phyloP scores from a whole-genome alignment of 2,329 filamentous ascomycete species.

The Pestalotiopsis sp. region DNA sequence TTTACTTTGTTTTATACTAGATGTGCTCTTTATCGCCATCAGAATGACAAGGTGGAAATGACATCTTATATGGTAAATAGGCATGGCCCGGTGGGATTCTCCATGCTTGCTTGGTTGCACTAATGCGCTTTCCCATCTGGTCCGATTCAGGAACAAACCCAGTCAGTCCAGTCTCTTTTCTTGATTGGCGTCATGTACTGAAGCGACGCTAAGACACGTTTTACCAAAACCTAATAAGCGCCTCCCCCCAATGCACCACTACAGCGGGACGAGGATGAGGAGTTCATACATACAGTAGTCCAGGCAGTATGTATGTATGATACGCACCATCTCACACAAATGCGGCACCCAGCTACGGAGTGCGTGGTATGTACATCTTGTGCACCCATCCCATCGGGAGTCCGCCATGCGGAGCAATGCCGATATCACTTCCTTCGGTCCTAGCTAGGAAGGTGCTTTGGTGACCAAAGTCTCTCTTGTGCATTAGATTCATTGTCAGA shows the following conservation, averaged over 20 bases:
- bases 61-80: too few relatives aligned
- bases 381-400: not conserved
- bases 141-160: not conserved
- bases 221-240: not conserved
- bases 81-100: too few relatives aligned
- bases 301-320: not conserved
- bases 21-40: too few relatives aligned
- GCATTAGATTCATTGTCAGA: constrained; percentile 2
- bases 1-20: too few relatives aligned
- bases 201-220: not conserved
- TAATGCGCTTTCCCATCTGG: too few relatives aligned
- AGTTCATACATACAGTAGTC: not conserved
- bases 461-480: not conserved
- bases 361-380: not conserved
- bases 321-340: not conserved
- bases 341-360: not conserved
- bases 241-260: not conserved
- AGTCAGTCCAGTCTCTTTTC: not conserved
- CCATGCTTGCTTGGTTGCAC: too few relatives aligned
- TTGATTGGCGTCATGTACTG: not conserved
- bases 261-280: not conserved
- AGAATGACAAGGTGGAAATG: too few relatives aligned
- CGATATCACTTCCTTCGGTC: not conserved
- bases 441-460: constrained; percentile 4
- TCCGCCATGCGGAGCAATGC: not conserved